Conservation (phyloP, 352 stramenopile species). For the Globisporangium echinulatum region DNA sequence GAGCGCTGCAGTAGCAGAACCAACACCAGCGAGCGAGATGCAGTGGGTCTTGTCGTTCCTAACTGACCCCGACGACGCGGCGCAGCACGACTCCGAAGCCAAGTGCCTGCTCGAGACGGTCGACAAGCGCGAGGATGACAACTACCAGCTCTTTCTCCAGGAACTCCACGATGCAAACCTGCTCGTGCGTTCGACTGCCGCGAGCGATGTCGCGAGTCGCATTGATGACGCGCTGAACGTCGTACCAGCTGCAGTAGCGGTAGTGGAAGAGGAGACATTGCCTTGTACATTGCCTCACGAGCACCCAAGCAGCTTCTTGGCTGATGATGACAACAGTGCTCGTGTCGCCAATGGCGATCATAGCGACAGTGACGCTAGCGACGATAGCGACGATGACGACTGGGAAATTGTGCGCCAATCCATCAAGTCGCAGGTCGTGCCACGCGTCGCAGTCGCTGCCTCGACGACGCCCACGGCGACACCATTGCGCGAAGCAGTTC, state of each 20-base stretch:
- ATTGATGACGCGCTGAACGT: too few species aligned
- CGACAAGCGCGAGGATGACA: slow-evolving; percentile 52
- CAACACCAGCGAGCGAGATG: slow-evolving; percentile 37
- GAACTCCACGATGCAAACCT: slow-evolving; percentile 51
- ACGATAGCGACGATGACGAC: slow-evolving; percentile 16
- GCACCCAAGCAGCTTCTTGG: neutral
- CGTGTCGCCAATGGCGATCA: neutral
- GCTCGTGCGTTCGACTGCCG: slow-evolving; percentile 14
- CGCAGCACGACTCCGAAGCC: slow-evolving; percentile 39
- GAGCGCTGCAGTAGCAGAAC: slow-evolving; percentile 8
- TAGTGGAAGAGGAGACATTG: too few species aligned
- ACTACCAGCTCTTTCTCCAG: slow-evolving; percentile 67
- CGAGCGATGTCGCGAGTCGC: too few species aligned
- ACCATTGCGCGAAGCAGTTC: too few species aligned
- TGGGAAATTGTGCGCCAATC: slow-evolving; percentile 33
- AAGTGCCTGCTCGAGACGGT: slow-evolving; percentile 38
- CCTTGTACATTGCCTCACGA: too few species aligned
- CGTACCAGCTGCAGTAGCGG: too few species aligned
- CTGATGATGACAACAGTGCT: neutral
- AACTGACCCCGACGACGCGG: slow-evolving; percentile 36
- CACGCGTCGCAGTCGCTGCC: neutral
- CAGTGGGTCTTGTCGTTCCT: slow-evolving; percentile 71
- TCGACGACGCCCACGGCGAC: neutral
- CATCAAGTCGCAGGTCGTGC: slow-evolving; percentile 17
- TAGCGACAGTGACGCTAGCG: slow-evolving; percentile 2